Evolutionary conservation across 306 rosid species (phyloP).

Genomic region (Corylus avellana): DNA sequence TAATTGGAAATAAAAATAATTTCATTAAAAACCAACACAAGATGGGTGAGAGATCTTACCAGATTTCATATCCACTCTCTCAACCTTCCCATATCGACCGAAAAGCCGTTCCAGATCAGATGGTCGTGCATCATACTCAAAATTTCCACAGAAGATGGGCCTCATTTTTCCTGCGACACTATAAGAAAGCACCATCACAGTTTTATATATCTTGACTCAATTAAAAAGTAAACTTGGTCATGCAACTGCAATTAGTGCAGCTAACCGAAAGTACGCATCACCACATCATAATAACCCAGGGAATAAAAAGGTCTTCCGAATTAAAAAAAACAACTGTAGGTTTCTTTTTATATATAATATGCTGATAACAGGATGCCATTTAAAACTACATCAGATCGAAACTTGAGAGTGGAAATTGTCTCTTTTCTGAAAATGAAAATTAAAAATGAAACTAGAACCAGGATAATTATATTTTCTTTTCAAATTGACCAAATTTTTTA

Average conservation of each 20-base stretch:
- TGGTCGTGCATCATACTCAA: conserved; percentile 87
- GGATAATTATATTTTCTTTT: neutral
- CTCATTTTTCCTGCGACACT: conserved; percentile 58
- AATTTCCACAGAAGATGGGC: conserved; percentile 93
- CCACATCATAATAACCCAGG: neutral
- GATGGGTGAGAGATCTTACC: conserved; percentile 55
- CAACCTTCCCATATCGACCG: conserved; percentile 91
- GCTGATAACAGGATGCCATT: neutral
- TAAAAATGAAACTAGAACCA: neutral
- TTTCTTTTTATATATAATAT: neutral
- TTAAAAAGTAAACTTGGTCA: neutral
- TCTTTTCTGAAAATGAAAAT: neutral
- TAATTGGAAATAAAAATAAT: conserved; percentile 1
- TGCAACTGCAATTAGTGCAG: neutral
- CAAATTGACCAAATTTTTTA: neutral
- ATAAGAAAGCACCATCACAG: neutral
- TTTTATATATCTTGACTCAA: neutral
- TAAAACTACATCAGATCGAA: neutral
- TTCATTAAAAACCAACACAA: neutral
- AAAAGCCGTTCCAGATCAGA: conserved; percentile 95
- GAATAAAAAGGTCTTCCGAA: neutral
- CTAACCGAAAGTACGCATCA: neutral
- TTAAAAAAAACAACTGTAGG: too few relatives aligned
- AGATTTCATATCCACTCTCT: conserved; percentile 99
- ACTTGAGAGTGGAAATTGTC: neutral